phyloP scores from a whole-genome alignment of 2,329 filamentous ascomycete genomes.

The Mariannaea elegans region DNA sequence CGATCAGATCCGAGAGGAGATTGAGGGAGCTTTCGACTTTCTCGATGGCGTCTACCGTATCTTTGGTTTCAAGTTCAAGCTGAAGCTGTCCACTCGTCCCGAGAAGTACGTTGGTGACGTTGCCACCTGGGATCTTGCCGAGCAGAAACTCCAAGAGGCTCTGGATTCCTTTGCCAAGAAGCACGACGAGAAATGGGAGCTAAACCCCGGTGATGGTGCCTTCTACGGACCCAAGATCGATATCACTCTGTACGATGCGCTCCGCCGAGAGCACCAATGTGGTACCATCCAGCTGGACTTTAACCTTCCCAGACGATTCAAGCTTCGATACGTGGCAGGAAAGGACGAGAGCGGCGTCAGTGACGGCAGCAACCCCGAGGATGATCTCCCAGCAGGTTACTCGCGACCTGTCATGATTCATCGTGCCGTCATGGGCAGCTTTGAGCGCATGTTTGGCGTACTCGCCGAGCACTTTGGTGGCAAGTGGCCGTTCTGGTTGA shows the following conservation, averaged over 20 bases:
- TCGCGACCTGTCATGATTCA: conserved; percentile 88
- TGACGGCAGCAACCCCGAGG: conserved; percentile 53
- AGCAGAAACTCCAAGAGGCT: conserved; percentile 80
- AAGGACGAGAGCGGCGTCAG: conserved; percentile 54
- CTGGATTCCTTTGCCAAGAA: conserved; percentile 77
- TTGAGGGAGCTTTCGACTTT: conserved; percentile 88
- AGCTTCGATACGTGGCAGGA: conserved; percentile 60
- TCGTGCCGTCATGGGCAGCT: conserved; percentile 79
- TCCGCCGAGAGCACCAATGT: conserved; percentile 70
- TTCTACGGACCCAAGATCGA: conserved; percentile 99
- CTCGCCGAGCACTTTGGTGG: conserved; percentile 85
- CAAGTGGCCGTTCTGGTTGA: conserved; percentile 91
- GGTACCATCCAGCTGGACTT: conserved; percentile 96
- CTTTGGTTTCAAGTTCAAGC: conserved; percentile 76
- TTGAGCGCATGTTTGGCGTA: conserved; percentile 75
- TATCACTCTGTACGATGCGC: conserved; percentile 89
- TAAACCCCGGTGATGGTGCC: conserved; percentile 94
- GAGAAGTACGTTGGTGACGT: conserved; percentile 90
- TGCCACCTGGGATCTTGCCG: conserved; percentile 89
- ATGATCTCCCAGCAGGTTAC: conserved; percentile 71
- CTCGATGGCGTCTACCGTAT: conserved; percentile 77
- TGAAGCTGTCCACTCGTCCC: conserved; percentile 89
- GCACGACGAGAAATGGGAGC: conserved; percentile 77
- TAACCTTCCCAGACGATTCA: conserved; percentile 66
- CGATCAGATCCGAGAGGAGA: conserved; percentile 56